Evolutionary conservation across 495 filamentous ascomycete species (phyloP).

Genomic region (Penicillium odoratum): DNA sequence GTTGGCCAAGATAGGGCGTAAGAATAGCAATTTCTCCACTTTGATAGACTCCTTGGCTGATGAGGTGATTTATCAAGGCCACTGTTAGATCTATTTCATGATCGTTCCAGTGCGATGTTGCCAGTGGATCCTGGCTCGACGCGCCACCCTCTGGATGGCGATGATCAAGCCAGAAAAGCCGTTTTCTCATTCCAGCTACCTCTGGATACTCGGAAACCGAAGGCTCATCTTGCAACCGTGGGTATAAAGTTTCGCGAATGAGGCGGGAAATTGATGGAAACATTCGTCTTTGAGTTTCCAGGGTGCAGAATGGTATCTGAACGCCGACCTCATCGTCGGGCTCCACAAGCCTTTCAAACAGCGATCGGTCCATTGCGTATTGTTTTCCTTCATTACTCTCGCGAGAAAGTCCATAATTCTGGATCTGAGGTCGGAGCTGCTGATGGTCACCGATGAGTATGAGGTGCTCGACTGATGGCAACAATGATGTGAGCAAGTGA

Average conservation of each 20-base stretch:
- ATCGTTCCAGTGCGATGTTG: constrained; percentile 64
- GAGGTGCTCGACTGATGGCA: constrained; percentile 69
- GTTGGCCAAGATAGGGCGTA: constrained; percentile 74
- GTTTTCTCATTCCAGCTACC: constrained; percentile 62
- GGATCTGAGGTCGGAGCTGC: constrained; percentile 69
- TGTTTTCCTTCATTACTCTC: constrained; percentile 54
- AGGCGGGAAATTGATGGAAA: constrained; percentile 66
- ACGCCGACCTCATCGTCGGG: constrained; percentile 6
- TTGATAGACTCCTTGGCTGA: constrained; percentile 67
- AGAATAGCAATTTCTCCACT: constrained; percentile 73
- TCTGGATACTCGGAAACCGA: constrained; percentile 55
- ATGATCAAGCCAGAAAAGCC: constrained; percentile 78
- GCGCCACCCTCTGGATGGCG: constrained; percentile 50
- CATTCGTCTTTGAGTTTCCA: constrained; percentile 77
- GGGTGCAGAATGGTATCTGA: constrained; percentile 53
- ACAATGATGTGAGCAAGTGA: constrained; percentile 64
- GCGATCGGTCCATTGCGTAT: constrained; percentile 63
- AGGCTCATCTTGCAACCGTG: constrained; percentile 57
- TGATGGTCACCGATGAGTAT: constrained; percentile 79
- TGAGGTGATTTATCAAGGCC: constrained; percentile 68
- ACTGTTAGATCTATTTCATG: constrained; percentile 67
- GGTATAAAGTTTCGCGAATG: constrained; percentile 63
- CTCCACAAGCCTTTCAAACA: constrained; percentile 68
- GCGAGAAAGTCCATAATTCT: constrained; percentile 62
- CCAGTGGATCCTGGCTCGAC: constrained; percentile 38